Percentiles rank a stretch among this genome's conserved stretches.
Conservation (phyloP, 495 filamentous ascomycete genomes). For the Daldinia vernicosa region DNA sequence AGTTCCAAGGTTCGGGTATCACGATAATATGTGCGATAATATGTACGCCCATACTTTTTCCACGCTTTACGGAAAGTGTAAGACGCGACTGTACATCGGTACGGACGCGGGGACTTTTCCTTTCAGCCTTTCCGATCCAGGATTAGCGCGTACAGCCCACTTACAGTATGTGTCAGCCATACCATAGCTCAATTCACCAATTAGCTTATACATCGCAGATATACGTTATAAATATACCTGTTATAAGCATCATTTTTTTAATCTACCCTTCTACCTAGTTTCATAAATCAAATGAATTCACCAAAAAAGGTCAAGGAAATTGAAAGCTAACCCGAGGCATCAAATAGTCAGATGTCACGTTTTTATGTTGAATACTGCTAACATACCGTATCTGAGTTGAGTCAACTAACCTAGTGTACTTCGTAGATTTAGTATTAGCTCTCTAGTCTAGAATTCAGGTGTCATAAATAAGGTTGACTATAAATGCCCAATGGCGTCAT, state of each 20-base stretch:
- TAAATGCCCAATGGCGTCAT: slow-evolving; percentile 12
- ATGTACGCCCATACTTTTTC: not conserved
- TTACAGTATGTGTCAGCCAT: not conserved
- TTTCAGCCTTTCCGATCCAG: slow-evolving; percentile 11
- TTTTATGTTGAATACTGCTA: not conserved
- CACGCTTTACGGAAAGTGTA: slow-evolving; percentile 14
- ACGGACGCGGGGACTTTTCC: slow-evolving; percentile 26
- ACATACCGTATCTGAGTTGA: not conserved
- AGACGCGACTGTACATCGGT: slow-evolving; percentile 27
- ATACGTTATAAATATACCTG: not conserved
- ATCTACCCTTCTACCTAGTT: not conserved
- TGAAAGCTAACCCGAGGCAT: too few relatives aligned
- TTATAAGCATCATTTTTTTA: not conserved
- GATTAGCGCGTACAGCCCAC: not conserved
- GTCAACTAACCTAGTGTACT: not conserved
- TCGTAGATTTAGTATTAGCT: not conserved
- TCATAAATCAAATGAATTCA: not conserved
- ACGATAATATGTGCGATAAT: not conserved
- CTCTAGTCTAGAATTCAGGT: not conserved
- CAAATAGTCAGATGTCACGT: not conserved
- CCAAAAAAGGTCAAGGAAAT: not conserved
- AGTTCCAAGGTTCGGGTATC: not conserved
- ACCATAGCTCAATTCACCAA: not conserved
- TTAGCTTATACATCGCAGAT: not conserved
- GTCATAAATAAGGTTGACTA: not conserved